Conservation (phyloP, 2,329 filamentous ascomycete species). For the Tolypocladium inflatum region DNA sequence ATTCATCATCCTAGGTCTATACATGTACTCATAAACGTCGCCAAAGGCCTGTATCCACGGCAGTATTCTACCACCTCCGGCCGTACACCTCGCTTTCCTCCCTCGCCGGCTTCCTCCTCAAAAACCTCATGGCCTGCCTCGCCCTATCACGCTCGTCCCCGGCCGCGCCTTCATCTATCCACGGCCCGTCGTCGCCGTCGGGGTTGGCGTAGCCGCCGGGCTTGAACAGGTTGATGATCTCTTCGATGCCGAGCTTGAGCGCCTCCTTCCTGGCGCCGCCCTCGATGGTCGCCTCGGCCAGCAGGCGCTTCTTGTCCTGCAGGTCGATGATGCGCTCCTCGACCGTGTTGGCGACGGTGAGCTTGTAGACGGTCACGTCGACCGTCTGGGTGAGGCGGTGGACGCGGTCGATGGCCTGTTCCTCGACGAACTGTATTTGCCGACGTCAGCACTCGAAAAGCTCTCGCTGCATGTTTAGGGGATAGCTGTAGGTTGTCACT, state of each 20-base stretch:
- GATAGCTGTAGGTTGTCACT: constrained; percentile 18
- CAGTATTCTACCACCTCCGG: constrained; percentile 26
- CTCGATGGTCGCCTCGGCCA: constrained; percentile 89
- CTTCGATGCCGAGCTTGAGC: constrained; percentile 81
- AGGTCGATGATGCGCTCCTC: constrained; percentile 92
- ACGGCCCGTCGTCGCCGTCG: constrained; percentile 19
- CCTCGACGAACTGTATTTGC: constrained; percentile 73
- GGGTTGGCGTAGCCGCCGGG: constrained; percentile 38
- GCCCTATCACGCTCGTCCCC: constrained; percentile 10
- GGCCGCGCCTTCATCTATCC: constrained; percentile 5
- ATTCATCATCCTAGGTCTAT: neutral
- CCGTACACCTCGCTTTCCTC: constrained; percentile 31
- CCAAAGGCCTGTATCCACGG: neutral
- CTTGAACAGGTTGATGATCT: constrained; percentile 85
- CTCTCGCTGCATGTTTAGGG: neutral
- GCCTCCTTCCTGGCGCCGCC: constrained; percentile 61
- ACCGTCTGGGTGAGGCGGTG: constrained; percentile 96
- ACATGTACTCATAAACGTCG: neutral
- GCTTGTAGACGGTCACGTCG: constrained; percentile 90
- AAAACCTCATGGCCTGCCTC: constrained; percentile 11
- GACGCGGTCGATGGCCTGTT: constrained; percentile 96
- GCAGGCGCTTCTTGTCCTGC: constrained; percentile 84
- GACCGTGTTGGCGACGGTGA: constrained; percentile 78
- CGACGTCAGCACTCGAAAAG: constrained; percentile 2
- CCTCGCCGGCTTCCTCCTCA: constrained; percentile 19